Percentiles rank a stretch among this genome's conserved stretches.
Evolutionary conservation across 495 filamentous ascomycete species (phyloP).

Genomic region (Xylaria venustula): DNA sequence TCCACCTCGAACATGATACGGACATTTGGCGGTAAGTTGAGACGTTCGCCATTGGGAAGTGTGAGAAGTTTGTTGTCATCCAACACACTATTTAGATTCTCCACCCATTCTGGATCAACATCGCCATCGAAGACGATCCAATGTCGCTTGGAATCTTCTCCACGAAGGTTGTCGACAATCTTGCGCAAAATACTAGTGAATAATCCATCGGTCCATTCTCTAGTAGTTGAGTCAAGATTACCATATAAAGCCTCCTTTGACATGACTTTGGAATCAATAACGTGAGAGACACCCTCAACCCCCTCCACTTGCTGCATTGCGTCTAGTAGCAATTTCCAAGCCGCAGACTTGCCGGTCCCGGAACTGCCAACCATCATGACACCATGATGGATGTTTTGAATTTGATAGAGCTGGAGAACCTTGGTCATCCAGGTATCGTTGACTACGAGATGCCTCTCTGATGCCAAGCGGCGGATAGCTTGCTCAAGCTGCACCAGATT

Average conservation of each 20-base stretch:
- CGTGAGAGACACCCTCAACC: conserved; percentile 90
- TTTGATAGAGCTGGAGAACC: conserved; percentile 93
- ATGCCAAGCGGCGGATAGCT: conserved; percentile 78
- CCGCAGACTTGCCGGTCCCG: conserved; percentile 88
- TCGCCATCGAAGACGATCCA: conserved; percentile 99
- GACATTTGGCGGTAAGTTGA: conserved; percentile 90
- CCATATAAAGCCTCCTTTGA: conserved; percentile 96
- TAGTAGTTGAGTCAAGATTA: conserved; percentile 89
- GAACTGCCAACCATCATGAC: conserved; percentile 99
- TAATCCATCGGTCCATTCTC: conserved; percentile 97
- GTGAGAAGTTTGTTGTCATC: conserved; percentile 98
- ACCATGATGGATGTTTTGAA: conserved; percentile 95
- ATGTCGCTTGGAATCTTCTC: conserved; percentile 92
- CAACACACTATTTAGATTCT: conserved; percentile 98
- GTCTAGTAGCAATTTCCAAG: conserved; percentile 92
- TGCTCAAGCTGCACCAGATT: conserved; percentile 73
- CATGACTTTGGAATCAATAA: conserved; percentile 99
- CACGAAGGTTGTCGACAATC: conserved; percentile 97
- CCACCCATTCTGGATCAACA: conserved; percentile 98
- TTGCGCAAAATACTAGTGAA: conserved; percentile 98
- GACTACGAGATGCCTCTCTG: conserved; percentile 78
- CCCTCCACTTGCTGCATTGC: conserved; percentile 88
- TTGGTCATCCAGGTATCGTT: conserved; percentile 97
- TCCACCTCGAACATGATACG: conserved; percentile 99
- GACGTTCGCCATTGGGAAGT: conserved; percentile 93